A percentile compares a stretch with the other conserved stretches of the same genome.
Evolutionary conservation across 306 rosid species (phyloP).

Genomic region (Biancaea sappan): DNA sequence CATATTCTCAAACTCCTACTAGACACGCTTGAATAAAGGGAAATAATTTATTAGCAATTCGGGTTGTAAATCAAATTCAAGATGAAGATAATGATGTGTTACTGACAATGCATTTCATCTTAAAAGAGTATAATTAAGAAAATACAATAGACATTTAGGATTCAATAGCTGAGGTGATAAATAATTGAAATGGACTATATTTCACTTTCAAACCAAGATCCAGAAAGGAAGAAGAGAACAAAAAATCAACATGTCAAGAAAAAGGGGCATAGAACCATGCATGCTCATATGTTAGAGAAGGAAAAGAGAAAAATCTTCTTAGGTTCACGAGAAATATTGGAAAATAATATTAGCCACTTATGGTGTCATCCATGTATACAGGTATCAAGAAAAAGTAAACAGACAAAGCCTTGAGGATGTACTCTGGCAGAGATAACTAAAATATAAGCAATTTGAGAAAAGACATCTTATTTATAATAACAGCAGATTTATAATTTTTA

Average conservation of each 20-base stretch:
- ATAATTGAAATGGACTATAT: slow-evolving; percentile 7
- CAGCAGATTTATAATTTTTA: neutral
- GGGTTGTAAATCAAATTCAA: slow-evolving; percentile 11
- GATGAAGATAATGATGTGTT: neutral
- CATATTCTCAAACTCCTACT: neutral
- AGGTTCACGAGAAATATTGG: neutral
- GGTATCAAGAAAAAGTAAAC: neutral
- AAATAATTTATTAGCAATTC: slow-evolving; percentile 13
- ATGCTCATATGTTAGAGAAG: neutral
- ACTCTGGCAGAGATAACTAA: neutral
- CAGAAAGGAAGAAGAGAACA: neutral
- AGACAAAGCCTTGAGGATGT: neutral
- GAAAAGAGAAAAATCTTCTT: neutral
- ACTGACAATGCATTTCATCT: neutral
- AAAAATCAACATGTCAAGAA: neutral
- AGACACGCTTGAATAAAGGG: neutral
- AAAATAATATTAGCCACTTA: neutral
- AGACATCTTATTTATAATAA: neutral
- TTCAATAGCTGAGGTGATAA: neutral
- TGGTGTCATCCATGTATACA: neutral
- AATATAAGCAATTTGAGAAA: slow-evolving; percentile 18
- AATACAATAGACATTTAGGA: slow-evolving; percentile 1
- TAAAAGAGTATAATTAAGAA: neutral
- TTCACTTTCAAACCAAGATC: slow-evolving; percentile 1
- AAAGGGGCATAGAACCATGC: neutral